phyloP scores from a whole-genome alignment of 306 rosid genomes.

The Fragaria vesca region DNA sequence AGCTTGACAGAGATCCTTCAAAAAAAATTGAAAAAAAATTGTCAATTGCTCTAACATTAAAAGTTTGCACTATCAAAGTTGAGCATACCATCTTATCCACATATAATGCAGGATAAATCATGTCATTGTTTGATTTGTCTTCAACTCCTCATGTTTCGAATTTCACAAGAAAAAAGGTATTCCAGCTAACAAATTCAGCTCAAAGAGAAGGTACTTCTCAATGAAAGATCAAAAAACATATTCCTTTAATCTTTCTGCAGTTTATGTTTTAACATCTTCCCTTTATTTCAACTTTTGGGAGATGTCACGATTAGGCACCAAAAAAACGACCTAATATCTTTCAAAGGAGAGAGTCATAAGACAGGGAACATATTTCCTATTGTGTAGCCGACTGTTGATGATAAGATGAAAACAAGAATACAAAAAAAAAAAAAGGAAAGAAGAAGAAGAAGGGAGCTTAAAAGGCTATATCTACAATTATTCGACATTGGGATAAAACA shows the following conservation, averaged over 20 bases:
- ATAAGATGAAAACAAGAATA: background rate
- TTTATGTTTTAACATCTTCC: background rate
- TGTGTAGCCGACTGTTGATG: background rate
- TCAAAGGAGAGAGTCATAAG: background rate
- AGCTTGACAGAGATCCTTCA: slow-evolving; percentile 89
- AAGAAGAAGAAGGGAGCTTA: background rate
- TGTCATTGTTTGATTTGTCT: background rate
- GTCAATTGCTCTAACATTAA: background rate
- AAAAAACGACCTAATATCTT: background rate
- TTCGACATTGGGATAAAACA: background rate
- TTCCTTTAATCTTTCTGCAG: background rate
- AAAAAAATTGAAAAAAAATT: slow-evolving; percentile 15
- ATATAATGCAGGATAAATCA: background rate
- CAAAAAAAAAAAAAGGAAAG: background rate
- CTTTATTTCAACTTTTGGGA: background rate
- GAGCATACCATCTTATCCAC: background rate
- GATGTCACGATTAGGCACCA: background rate
- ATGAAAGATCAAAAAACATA: background rate
- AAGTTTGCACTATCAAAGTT: background rate
- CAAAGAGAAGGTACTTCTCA: background rate
- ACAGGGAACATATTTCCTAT: background rate
- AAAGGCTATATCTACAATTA: background rate
- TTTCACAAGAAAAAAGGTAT: background rate
- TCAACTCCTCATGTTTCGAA: background rate
- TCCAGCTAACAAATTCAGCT: background rate